These are phyloP conservation scores for Pyrrhoderma noxium DNA, from an alignment of 1,284 basidiomycete species.

Conservation along the genomic window DNA sequence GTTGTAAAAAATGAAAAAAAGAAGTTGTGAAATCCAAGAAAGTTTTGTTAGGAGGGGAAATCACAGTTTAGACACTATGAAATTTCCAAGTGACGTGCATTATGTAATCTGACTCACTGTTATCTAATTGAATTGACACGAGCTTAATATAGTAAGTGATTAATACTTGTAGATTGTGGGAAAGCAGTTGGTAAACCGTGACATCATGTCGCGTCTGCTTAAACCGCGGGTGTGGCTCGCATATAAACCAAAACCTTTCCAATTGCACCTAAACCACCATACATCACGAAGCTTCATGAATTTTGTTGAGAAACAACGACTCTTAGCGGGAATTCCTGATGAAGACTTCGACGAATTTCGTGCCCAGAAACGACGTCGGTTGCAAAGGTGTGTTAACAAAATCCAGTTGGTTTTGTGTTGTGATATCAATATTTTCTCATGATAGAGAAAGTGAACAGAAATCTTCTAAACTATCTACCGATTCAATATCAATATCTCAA, in stretches of 20 bases:
- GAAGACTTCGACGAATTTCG: constrained; percentile 15
- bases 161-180: background rate
- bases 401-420: background rate
- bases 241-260: too few species aligned
- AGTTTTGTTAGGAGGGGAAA: too few species aligned
- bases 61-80: background rate
- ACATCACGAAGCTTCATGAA: background rate
- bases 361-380: background rate
- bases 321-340: constrained; percentile 12
- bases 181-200: too few species aligned
- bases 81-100: background rate
- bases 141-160: background rate
- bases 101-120: background rate
- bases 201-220: too few species aligned
- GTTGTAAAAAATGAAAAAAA: too few species aligned
- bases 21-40: too few species aligned
- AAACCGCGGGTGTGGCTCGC: too few species aligned
- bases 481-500: background rate
- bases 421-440: background rate
- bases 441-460: background rate
- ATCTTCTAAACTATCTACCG: constrained; percentile 2
- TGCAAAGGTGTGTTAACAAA: background rate
- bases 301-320: constrained; percentile 6
- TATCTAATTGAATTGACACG: background rate
- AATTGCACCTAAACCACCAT: too few species aligned